Evolutionary conservation across 2,329 filamentous ascomycete genomes (phyloP), one percentile per base, ranked within the genome.

Genomic region (Pseudogymnoascus sp.): DNA sequence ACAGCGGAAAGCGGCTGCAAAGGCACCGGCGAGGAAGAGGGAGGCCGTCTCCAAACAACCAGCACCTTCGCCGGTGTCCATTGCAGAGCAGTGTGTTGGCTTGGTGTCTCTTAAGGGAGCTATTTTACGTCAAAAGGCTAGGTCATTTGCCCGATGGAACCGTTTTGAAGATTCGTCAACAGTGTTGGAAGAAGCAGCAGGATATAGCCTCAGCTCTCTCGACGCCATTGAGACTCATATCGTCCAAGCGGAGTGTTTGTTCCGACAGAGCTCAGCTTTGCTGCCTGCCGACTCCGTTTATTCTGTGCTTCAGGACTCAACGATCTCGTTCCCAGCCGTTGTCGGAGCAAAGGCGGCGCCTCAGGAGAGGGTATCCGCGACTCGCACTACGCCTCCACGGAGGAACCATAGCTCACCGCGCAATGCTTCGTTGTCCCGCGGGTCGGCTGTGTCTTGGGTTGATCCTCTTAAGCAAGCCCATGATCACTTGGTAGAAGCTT

Each of bases 291-390:
- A 96, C 73, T 87, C 92, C 2, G 88, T 94, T 3, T 95, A 93
- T 72, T 95, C 90, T 16, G 89, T 93, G 8, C 82, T 97, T 14
- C 90, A 93, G 50, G 94, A 99, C 69, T 97, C 94, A 0, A 96
- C 92, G 0, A 86, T 97, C 25, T 95, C 92, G 0, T 88, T 93
- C 63, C 91, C 92, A 1, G 86, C 90, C 0, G 78, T 93, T 2
- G 47, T 65, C 7, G 66, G 66, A 39, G 11, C 33, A 2, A 68
- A 60, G n/a, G 62, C 67, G 30, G 65, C 61, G 33, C 38, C 61
- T 28, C 61, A 60, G 41, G 69, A 71, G 16, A 66, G 64, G 39
- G 50, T 67, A 22, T 68, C 65, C 22, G 39, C 60, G 11, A 59
- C 20, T n/a, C 61, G 50, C 11, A 64, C 63, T 25, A 68, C 70